phyloP scores from a whole-genome alignment of 495 filamentous ascomycete species.

The Evansstolkia leycettana region DNA sequence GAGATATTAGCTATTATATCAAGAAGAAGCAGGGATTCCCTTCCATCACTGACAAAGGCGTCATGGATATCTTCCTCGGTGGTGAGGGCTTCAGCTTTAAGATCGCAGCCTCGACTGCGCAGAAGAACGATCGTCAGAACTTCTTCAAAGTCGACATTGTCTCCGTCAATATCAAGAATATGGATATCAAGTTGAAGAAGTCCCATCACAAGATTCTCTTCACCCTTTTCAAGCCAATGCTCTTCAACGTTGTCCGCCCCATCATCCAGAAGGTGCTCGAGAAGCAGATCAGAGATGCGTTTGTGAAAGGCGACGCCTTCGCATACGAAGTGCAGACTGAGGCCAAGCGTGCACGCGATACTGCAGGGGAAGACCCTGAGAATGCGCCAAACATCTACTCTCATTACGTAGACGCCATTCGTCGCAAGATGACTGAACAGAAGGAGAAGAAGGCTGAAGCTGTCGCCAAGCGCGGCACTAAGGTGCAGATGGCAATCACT shows the following conservation, averaged over 20 bases:
- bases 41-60: constrained; percentile 72
- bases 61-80: constrained; percentile 82
- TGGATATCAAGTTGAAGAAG: constrained; percentile 84
- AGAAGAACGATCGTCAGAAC: constrained; percentile 60
- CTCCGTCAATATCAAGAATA: constrained; percentile 67
- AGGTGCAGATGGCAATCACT: constrained; percentile 65
- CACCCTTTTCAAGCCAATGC: constrained; percentile 72
- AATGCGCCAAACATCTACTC: constrained; percentile 75
- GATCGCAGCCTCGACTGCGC: constrained; percentile 72
- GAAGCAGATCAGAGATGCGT: constrained; percentile 71
- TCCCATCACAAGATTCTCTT: constrained; percentile 93
- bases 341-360: constrained; percentile 56
- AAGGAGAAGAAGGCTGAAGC: constrained; percentile 61
- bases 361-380: constrained; percentile 58
- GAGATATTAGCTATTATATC: constrained; percentile 83
- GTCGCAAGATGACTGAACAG: constrained; percentile 58
- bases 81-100: constrained; percentile 87
- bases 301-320: constrained; percentile 56
- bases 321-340: constrained; percentile 69
- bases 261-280: constrained; percentile 77
- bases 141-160: constrained; percentile 94
- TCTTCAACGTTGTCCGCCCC: constrained; percentile 74
- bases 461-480: constrained; percentile 50
- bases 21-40: constrained; percentile 96
- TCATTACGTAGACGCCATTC: constrained; percentile 65